phyloP scores from a whole-genome alignment of 78 protist species.

The Pelomyxa schiedti region DNA sequence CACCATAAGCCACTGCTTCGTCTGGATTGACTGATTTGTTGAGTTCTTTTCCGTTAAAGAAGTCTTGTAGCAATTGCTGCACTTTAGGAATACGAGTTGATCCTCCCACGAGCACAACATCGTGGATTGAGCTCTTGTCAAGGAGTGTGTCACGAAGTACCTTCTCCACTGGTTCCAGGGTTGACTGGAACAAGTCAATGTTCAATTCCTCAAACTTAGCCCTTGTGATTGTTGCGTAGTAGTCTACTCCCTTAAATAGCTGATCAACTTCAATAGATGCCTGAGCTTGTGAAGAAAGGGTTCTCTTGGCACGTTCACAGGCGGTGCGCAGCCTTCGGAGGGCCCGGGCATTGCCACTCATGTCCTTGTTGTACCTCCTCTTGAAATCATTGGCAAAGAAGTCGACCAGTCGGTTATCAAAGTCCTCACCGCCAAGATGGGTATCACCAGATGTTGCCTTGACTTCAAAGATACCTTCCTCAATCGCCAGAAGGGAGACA shows the following conservation, averaged over 20 bases:
- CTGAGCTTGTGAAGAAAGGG: slow-evolving; percentile 63
- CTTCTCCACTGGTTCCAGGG: slow-evolving; percentile 81
- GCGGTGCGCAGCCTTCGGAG: slow-evolving; percentile 82
- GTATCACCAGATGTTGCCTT: slow-evolving; percentile 95
- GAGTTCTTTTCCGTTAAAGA: slow-evolving; percentile 91
- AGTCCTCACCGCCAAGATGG: slow-evolving; percentile 96
- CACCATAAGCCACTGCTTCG: slow-evolving; percentile 98
- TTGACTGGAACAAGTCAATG: slow-evolving; percentile 78
- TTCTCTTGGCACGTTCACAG: slow-evolving; percentile 89
- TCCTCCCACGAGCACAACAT: slow-evolving; percentile 96
- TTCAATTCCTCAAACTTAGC: slow-evolving; percentile 93
- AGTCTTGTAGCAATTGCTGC: slow-evolving; percentile 87
- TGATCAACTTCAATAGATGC: slow-evolving; percentile 93
- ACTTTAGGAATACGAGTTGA: slow-evolving; percentile 96
- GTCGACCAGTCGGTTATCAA: slow-evolving; percentile 82
- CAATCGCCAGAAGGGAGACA: slow-evolving; percentile 81
- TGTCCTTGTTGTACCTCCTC: slow-evolving; percentile 71
- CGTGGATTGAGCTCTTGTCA: slow-evolving; percentile 62
- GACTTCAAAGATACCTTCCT: slow-evolving; percentile 91
- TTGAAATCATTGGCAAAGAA: slow-evolving; percentile 72
- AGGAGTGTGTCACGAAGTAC: slow-evolving; percentile 81
- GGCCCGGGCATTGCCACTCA: slow-evolving; percentile 59
- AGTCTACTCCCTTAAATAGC: slow-evolving; percentile 91
- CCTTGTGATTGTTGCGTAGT: slow-evolving; percentile 83
- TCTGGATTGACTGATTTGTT: slow-evolving; percentile 90